Evolutionary conservation across 1,284 basidiomycete genomes (phyloP), one percentile per base, ranked within the genome.

Genomic region (Earliella scabrosa): DNA sequence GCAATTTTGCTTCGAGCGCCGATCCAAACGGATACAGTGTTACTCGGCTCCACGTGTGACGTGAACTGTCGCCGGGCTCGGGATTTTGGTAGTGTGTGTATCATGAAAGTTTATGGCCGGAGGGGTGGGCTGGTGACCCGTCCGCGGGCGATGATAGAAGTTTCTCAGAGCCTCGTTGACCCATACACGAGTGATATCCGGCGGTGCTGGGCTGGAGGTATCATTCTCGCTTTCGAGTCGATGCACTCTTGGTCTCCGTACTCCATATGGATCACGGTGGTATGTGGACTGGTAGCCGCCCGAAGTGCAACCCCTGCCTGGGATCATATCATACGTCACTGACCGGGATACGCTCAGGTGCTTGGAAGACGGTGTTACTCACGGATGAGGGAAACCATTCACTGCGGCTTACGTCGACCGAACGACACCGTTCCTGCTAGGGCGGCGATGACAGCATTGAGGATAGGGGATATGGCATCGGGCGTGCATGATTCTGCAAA

Each of bases 91-190:
- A 24, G 14, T 35, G 24, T 48, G 46, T 45, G 26, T 23, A 20
- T 26, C 26, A 35, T 26, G 27, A 3, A 7, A n/a, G 10, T 16
- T 21, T 48, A 48, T 48, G 46, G 20, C 46, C 46, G 46, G 46
- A 18, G 35, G 4, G 31, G 2, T 48, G 46, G 39, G 39, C 46
- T 36, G 35, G 35, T 48, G 43, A 45, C 43, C 24, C 16, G 14
- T n/a, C 11, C 46, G n/a, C 24, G 46, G 13, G 46, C 34, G 35
- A 48, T 14, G 46, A 48, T 48, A 29, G 46, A 48, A 48, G 46
- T 24, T 39, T 26, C 20, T 34, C 13, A 23, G 39, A 16, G n/a
- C 24, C 24, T 24, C 3, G 35, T 26, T 23, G 46, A 18, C 10
- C 34, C 24, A 29, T 26, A 34, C 21, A 20, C 18, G 23, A 8